Evolutionary conservation across 108 stramenopile genomes (phyloP), one percentile per base, ranked within the genome.

Genomic region (Seminavis robusta): DNA sequence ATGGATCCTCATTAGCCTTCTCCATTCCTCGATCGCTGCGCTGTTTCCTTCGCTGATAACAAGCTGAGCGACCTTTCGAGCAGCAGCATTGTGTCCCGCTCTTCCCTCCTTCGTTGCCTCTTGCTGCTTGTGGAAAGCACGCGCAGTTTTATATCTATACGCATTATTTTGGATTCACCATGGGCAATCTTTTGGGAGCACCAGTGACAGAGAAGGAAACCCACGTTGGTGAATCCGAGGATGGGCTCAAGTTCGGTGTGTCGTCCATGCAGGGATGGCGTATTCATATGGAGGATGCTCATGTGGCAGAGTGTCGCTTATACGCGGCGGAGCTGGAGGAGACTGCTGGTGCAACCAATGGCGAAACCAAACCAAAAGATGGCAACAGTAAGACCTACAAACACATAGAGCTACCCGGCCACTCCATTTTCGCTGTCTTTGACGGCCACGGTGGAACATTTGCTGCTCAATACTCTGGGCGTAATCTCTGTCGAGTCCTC

Each of bases 371-470:
- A n/a, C 6, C 1, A 29, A 46, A 47, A 1, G 17, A 20, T 9
- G 30, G 17, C 34, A 61, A 4, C 7, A 10, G 34, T 3, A 33
- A 10, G 17, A 51, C 19, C 33, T 43, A 32, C 21, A 59, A 60
- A 38, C 25, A 1, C 19, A n/a, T n/a, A n/a, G n/a, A n/a, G 8
- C 39, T 78, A 11, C 36, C 43, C 5, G 85, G 69, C 54, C 86
- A 90, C 63, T 54, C 74, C 38, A 47, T 95, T 34, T 92, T 92
- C 61, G 84, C 77, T 21, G 87, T 95, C 41, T 86, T 90, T 69
- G 94, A 95, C 63, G 90, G 94, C 31, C 94, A 95, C 58, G 94
- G 94, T 9, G 94, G 94, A 13, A 57, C 66, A 33, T 88, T 86
- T 65, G 79, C 94, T 15, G 77, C 87, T 21, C 51, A 76, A 24